phyloP scores from a whole-genome alignment of 805 yeast species.

The Yarrowia sp. region DNA sequence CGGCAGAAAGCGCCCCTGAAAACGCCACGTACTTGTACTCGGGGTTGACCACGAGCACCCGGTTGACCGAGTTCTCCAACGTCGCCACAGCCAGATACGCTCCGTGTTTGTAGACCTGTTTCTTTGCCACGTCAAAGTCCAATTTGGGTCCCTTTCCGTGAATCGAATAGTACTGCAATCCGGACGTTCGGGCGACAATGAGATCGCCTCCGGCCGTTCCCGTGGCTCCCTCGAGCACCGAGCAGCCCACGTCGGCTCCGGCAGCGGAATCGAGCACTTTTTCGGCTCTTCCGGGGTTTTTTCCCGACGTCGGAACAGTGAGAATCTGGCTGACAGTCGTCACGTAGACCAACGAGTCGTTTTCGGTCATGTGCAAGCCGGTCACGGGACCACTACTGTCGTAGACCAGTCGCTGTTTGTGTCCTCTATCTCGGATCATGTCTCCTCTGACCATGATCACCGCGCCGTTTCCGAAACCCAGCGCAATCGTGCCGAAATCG shows the following conservation, averaged over 20 bases:
- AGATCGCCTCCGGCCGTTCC: conserved; percentile 54
- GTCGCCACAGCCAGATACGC: conserved; percentile 67
- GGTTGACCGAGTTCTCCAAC: conserved; percentile 51
- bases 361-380: conserved; percentile 63
- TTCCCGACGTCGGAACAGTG: conserved; percentile 77
- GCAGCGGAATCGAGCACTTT: conserved; percentile 54
- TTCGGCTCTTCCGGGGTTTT: conserved; percentile 72
- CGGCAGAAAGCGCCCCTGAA: conserved; percentile 69
- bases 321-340: conserved; percentile 76
- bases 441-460: conserved; percentile 88
- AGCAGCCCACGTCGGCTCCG: conserved; percentile 58
- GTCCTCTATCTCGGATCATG: conserved; percentile 83
- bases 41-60: conserved; percentile 71
- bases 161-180: conserved; percentile 66
- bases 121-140: conserved; percentile 64
- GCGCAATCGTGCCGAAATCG: conserved; percentile 68
- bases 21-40: conserved; percentile 73
- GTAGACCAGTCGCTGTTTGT: conserved; percentile 81
- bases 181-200: conserved; percentile 70
- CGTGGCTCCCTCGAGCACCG: conserved; percentile 47
- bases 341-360: conserved; percentile 60
- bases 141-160: conserved; percentile 56
- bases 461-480: conserved; percentile 85
- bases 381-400: conserved; percentile 77
- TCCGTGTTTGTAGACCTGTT: conserved; percentile 57